Base-by-base conservation (phyloP, 805 yeast genomes). In the Monosporozyma aerobia region DNA sequence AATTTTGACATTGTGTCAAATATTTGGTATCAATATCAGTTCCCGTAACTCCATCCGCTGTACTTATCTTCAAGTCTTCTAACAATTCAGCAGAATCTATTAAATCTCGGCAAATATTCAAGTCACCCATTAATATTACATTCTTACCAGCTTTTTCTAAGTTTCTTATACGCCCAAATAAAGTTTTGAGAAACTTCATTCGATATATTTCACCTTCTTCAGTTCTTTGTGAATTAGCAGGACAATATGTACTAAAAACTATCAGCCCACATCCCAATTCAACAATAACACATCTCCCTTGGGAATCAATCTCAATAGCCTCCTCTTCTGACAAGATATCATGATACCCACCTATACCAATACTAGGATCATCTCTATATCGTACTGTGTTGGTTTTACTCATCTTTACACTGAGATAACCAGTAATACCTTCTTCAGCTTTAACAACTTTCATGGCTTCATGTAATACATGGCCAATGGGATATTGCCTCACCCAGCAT, bases 391-490 rank as follows among this genome's bases (percentile, higher is more conserved):
- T 47, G 10, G 37, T 22, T 29, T 48, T 50, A 5, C 39, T n/a
- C 10, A 58, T 59, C 49, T 59, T 66, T 1, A 66, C 56, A 9
- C 51, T 56, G 25, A 73, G 49, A 1, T 71, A 69, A 0, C 98
- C 99, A 0, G 97, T 85, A 7, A 94, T 72, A 0, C 99, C 99
- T 67, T 92, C 96, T 63, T 94, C 98, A 0, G 90, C 97, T 57
- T 78, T 80, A 2, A 77, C 49, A 0, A 89, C 88, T 2, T 74
- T 69, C 27, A 90, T 63, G 2, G 75, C 64, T 19, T 64, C 62
- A 23, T 56, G 46, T 0, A 67, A 63, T 0, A 77, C 66, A 27
- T 83, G 86, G 10, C 65, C 67, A 0, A 67, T 69, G 1, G 62
- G 59, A 1, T 84, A 80, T 2, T 72, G 67, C 47, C 90, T 70